Conservation (phyloP, 148 eudicot genomes). For the Chenopodium album region DNA sequence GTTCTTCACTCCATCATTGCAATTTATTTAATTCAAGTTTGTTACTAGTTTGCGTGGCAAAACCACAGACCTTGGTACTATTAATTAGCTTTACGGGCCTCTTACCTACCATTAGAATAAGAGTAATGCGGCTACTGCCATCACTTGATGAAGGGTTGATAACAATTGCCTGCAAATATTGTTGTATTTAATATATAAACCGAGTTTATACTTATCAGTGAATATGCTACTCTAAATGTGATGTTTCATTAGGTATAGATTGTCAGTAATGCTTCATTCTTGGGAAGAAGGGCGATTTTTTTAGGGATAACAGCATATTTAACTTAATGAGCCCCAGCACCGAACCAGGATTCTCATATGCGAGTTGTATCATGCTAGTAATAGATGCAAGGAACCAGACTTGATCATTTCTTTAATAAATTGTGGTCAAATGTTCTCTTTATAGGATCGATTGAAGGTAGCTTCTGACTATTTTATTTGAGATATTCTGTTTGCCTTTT, state of each 20-base stretch:
- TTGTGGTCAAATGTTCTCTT: background rate
- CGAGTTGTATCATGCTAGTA: background rate
- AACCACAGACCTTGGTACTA: background rate
- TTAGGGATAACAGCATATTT: background rate
- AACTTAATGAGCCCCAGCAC: background rate
- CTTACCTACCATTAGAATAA: background rate
- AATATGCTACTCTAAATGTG: background rate
- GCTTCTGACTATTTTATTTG: constrained; percentile 10
- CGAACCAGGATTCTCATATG: background rate
- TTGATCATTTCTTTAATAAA: background rate
- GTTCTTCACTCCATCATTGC: background rate
- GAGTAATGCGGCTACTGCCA: background rate
- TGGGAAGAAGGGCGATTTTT: background rate
- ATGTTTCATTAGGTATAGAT: background rate
- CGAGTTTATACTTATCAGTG: background rate
- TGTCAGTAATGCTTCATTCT: background rate
- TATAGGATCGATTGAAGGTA: background rate
- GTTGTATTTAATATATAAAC: background rate
- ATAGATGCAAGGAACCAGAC: background rate
- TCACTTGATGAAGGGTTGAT: background rate
- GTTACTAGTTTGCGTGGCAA: background rate
- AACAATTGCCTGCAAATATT: background rate
- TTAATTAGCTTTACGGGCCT: background rate
- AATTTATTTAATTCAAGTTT: background rate
- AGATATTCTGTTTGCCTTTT: constrained; percentile 6